Evolutionary conservation across 345 rosid genomes (phyloP).

Genomic region (Populus euphratica): DNA sequence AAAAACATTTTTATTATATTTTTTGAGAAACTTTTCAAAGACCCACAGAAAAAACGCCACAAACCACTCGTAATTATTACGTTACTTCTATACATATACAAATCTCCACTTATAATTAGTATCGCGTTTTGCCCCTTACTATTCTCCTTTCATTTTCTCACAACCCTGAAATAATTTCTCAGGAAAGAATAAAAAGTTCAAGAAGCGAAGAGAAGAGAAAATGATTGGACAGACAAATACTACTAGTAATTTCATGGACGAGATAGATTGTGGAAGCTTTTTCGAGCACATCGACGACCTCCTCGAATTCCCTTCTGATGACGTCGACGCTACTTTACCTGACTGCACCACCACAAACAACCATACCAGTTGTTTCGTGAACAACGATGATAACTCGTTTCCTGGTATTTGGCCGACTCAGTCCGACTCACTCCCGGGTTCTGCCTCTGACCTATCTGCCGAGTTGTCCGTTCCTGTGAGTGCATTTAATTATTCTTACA

Average conservation of each 20-base stretch:
- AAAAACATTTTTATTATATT: background rate
- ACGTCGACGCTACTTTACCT: conserved; percentile 42
- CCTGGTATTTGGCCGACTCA: conserved; percentile 69
- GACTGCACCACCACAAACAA: conserved; percentile 11
- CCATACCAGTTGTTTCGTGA: background rate
- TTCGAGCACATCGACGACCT: conserved; percentile 92
- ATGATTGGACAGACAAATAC: conserved; percentile 57
- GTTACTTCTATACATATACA: background rate
- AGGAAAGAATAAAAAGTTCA: background rate
- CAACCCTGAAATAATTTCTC: background rate
- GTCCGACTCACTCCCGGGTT: conserved; percentile 53
- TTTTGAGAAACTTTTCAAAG: background rate
- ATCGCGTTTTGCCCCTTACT: background rate
- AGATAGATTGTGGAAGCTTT: conserved; percentile 88
- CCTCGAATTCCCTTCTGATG: conserved; percentile 75
- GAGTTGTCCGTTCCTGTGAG: conserved; percentile 91
- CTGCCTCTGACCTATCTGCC: conserved; percentile 63
- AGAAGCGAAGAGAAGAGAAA: background rate
- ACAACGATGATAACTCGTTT: conserved; percentile 29
- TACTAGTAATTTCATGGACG: conserved; percentile 45
- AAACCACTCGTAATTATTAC: background rate
- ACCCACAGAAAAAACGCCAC: background rate
- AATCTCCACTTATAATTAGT: background rate
- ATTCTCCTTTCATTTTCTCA: background rate
- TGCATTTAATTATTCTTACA: background rate